A percentile compares a stretch with the other conserved stretches of the same genome.
Conservation (phyloP, 306 rosid genomes). For the Hylodesmum podocarpum region DNA sequence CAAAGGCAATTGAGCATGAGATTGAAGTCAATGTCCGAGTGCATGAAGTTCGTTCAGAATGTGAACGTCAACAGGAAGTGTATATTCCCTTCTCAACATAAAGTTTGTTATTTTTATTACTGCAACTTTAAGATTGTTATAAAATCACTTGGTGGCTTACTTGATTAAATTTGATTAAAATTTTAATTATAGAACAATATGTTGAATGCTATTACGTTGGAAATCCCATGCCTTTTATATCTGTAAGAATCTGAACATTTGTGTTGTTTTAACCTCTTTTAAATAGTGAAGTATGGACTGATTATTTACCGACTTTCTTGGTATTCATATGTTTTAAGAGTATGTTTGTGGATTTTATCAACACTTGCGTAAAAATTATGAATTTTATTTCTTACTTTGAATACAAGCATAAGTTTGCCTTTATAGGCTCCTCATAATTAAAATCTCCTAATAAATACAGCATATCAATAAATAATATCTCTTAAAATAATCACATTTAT, state of each 20-base stretch:
- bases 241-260: neutral
- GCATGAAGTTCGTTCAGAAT: constrained; percentile 92
- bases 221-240: constrained; percentile 2
- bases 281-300: neutral
- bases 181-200: constrained; percentile 16
- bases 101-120: neutral
- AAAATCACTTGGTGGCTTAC: constrained; percentile 3
- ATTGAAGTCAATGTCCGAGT: constrained; percentile 90
- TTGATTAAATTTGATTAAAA: neutral
- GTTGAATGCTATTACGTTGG: neutral
- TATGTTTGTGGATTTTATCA: neutral
- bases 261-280: constrained; percentile 1
- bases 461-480: too few species aligned
- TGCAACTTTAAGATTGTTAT: neutral
- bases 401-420: too few species aligned
- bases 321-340: neutral
- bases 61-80: constrained; percentile 90
- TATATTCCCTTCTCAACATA: constrained; percentile 35
- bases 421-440: too few species aligned
- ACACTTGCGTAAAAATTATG: too few species aligned
- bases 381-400: too few species aligned
- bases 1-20: constrained; percentile 84
- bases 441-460: too few species aligned
- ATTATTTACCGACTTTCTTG: neutral
- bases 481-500: too few species aligned